These are phyloP conservation scores for Cladosporium cucumerinum DNA, from an alignment of 2,329 filamentous ascomycete species.

Conservation along the genomic window DNA sequence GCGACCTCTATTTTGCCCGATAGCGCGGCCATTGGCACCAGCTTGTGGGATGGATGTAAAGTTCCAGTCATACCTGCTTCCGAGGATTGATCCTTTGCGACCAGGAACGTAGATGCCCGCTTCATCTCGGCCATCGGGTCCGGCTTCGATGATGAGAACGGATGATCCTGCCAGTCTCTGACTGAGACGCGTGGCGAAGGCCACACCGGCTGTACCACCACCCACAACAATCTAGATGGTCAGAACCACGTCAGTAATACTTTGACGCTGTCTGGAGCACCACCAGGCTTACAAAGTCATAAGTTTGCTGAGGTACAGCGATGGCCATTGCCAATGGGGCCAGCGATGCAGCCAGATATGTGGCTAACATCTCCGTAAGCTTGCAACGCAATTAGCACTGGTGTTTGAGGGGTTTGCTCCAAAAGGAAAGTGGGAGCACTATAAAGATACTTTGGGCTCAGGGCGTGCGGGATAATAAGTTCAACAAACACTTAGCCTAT, in stretches of 20 bases:
- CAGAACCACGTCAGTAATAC: not conserved
- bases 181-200: constrained; percentile 24
- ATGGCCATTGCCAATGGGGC: not conserved
- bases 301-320: not conserved
- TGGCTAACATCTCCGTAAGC: not conserved
- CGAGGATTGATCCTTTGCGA: constrained; percentile 23
- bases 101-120: constrained; percentile 25
- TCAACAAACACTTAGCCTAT: not conserved
- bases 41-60: constrained; percentile 45
- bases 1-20: constrained; percentile 46
- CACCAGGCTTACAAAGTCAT: constrained; percentile 9
- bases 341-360: not conserved
- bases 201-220: constrained; percentile 26
- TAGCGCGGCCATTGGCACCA: constrained; percentile 39
- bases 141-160: constrained; percentile 28
- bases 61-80: constrained; percentile 40
- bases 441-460: not conserved
- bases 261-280: too few relatives aligned
- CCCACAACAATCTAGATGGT: constrained; percentile 26
- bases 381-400: not conserved
- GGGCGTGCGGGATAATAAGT: not conserved
- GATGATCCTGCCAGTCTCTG: constrained; percentile 20
- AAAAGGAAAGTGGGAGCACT: not conserved
- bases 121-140: constrained; percentile 20
- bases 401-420: not conserved